These are phyloP conservation scores for Globisporangium heterothallicum DNA, from an alignment of 352 stramenopile species.

Conservation along the genomic window DNA sequence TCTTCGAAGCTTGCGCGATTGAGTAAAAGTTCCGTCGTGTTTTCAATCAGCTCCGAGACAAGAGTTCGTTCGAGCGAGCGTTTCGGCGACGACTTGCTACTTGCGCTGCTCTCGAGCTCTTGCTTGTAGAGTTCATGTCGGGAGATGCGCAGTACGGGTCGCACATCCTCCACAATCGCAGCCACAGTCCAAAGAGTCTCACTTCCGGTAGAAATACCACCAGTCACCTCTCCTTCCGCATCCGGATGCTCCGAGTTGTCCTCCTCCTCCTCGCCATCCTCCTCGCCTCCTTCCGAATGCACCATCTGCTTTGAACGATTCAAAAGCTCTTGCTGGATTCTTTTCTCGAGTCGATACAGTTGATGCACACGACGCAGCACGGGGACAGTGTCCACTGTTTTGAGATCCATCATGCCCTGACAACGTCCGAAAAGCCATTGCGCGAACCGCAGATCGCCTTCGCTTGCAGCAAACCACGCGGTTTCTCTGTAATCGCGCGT, in stretches of 20 bases:
- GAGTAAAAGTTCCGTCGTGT: slow-evolving; percentile 60
- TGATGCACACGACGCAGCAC: slow-evolving; percentile 26
- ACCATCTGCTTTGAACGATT: slow-evolving; percentile 5
- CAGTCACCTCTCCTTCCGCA: slow-evolving; percentile 9
- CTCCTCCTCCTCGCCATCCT: slow-evolving; percentile 10
- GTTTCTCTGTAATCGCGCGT: slow-evolving; percentile 28
- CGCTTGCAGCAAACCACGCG: slow-evolving; percentile 38
- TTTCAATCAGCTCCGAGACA: slow-evolving; percentile 52
- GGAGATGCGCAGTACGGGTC: slow-evolving; percentile 22
- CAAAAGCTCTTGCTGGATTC: slow-evolving; percentile 38
- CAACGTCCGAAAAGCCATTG: slow-evolving; percentile 62
- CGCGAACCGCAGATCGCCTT: slow-evolving; percentile 37
- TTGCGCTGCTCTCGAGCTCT: slow-evolving; percentile 9
- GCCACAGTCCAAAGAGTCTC: slow-evolving; percentile 14
- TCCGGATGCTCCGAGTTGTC: slow-evolving; percentile 4
- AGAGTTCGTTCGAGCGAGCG: slow-evolving; percentile 38
- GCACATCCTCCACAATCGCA: slow-evolving; percentile 29
- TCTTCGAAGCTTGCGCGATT: slow-evolving; percentile 33
- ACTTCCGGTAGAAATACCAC: slow-evolving; percentile 5
- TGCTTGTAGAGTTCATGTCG: slow-evolving; percentile 21
- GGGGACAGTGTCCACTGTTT: slow-evolving; percentile 21
- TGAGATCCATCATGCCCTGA: slow-evolving; percentile 31
- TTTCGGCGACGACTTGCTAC: slow-evolving; percentile 8
- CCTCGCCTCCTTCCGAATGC: slow-evolving; percentile 4
- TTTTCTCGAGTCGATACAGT: slow-evolving; percentile 41